Base-by-base conservation (phyloP, 2,329 filamentous ascomycete genomes). In the Penicillium polonicum region DNA sequence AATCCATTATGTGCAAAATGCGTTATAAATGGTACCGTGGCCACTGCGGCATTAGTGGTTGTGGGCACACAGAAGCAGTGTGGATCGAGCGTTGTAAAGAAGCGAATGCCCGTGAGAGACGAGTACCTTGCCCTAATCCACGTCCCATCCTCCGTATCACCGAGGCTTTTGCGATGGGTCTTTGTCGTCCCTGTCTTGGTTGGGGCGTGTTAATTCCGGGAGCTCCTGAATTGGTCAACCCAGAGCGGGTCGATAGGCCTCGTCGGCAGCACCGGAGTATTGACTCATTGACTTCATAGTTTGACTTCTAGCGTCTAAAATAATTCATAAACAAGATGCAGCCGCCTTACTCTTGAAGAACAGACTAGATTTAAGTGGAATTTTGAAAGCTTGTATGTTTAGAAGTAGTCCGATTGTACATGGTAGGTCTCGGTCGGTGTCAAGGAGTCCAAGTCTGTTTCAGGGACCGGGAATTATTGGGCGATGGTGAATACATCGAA, bases 11-110 rank as follows among this genome's bases (percentile, higher is more conserved):
- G 54, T 56, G 54, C 27, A 52, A 39, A 33, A 6, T 56, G 7
- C 54, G 54, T 7, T 56, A 52, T 25, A 56, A 56, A 33, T 56
- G 54, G 54, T 56, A 56, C 17, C 48, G 54, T 19, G 54, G 54
- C 21, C 41, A 56, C 33, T 44, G 48, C 7, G 48, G 39, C 0
- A 51, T 56, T 19, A 39, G 48, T 33, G 54, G 54, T 3, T 56
- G 54, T 33, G 54, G 48, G 2, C 54, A 56, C 12, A 56, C 48
- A 25, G 54, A 56, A 33, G 54, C 48, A 33, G 48, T 52, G 21
- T 45, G 54, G 48, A 25, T 56, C 19, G 54, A 56, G 35, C 54
- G 54, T 48, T 56, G 54, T 13, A 45, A 45, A 27, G 19, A 15
- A 44, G 54, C 54, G 10, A 43, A 43, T 19, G 31, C 48, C 13